These are phyloP conservation scores for Backusella sp. DNA, from an alignment of 192 early-diverging fungal species.

Conservation along the genomic window DNA sequence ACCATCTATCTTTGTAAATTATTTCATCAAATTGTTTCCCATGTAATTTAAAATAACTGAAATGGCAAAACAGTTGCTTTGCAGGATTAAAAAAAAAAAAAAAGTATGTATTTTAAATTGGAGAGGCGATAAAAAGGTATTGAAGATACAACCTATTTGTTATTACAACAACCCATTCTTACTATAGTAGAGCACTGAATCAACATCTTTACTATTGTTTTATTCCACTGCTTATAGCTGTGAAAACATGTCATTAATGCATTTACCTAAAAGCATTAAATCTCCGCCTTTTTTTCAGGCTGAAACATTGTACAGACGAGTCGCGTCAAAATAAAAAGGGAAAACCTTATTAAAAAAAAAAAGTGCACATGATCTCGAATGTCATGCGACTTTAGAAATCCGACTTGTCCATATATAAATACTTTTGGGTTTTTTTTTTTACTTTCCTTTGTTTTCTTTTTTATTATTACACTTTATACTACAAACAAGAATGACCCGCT, in stretches of 20 bases:
- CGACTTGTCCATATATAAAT: background rate
- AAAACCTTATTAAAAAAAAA: background rate
- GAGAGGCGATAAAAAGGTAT: background rate
- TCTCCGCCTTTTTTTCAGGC: background rate
- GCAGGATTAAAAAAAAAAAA: background rate
- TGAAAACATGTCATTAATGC: background rate
- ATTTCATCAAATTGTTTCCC: background rate
- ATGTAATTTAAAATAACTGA: background rate
- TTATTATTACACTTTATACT: background rate
- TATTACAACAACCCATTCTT: background rate
- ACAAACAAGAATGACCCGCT: constrained; percentile 9
- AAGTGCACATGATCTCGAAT: background rate
- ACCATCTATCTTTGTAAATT: too few species aligned
- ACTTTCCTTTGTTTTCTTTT: background rate
- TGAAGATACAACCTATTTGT: background rate
- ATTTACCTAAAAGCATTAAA: background rate
- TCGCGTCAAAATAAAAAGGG: background rate
- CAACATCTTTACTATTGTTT: background rate
- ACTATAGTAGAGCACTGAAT: too few species aligned
- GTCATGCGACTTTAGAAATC: constrained; percentile 12
- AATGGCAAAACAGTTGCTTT: background rate
- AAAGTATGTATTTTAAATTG: background rate
- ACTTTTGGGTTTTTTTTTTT: background rate
- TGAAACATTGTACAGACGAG: background rate
- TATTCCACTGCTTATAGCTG: background rate